phyloP scores from a whole-genome alignment of 2,329 filamentous ascomycete species.

The Fusarium scirpi region DNA sequence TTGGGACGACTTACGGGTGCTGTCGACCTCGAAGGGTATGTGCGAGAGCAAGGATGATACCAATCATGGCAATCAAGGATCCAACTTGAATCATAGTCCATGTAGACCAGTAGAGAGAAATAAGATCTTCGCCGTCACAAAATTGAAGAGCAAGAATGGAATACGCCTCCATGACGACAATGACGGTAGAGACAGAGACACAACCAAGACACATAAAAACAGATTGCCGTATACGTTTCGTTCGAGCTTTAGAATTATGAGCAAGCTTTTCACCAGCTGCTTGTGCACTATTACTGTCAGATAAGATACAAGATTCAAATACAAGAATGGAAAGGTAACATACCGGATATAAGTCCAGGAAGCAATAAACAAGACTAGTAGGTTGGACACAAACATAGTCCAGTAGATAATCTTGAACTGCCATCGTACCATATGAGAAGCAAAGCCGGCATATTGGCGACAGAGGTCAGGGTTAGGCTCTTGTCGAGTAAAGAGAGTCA shows the following conservation, averaged over 20 bases:
- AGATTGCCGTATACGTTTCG: conserved; percentile 55
- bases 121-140: conserved; percentile 70
- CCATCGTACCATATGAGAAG: conserved; percentile 55
- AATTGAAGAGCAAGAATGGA: conserved; percentile 66
- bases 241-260: conserved; percentile 49
- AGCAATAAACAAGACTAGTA: conserved; percentile 58
- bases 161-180: conserved; percentile 67
- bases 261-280: conserved; percentile 53
- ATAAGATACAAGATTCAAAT: conserved; percentile 4
- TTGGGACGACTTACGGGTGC: conserved; percentile 60
- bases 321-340: conserved; percentile 28
- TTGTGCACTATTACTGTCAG: conserved; percentile 48
- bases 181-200: conserved; percentile 57
- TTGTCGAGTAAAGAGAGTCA: conserved; percentile 36
- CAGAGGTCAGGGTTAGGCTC: conserved; percentile 49
- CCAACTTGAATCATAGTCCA: conserved; percentile 72
- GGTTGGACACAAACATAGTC: conserved; percentile 58
- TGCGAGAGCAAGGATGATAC: conserved; percentile 65
- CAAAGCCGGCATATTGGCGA: conserved; percentile 58
- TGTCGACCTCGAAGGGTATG: conserved; percentile 62
- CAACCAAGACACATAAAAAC: conserved; percentile 60
- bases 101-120: conserved; percentile 70
- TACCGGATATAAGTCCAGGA: conserved; percentile 58
- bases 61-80: conserved; percentile 68
- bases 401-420: conserved; percentile 63